Evolutionary conservation across 768 basidiomycete genomes (phyloP), one percentile per base, ranked within the genome.

Genomic region (Astraeus odoratus): DNA sequence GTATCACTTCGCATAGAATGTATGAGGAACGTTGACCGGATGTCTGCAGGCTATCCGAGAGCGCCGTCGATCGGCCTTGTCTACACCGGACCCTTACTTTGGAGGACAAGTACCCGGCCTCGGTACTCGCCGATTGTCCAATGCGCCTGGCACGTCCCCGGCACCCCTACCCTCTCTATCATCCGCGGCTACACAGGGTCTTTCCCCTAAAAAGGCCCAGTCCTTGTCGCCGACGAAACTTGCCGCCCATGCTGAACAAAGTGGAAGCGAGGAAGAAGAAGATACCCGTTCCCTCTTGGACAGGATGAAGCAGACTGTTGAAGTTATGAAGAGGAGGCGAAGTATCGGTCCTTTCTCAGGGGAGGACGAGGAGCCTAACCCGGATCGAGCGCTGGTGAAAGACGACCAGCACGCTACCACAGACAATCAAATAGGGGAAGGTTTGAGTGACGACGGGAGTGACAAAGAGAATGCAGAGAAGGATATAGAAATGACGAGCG

Each of bases 31-130:
- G 13, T 34, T 13, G 19, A 50, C 18, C 12, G 24, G 10, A 19
- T 38, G 16, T 30, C n/a, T 30, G 23, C 44, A 77, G 71, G 81
- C 78, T 0, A 83, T 85, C 33, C 73, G 75, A 51, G 81, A 81
- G 43, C 73, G 83, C 8, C 64, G 82, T 20, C 69, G 74, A 8
- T 82, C 80, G 43, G 82, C 81, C 0, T 57, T 82, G 30, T 67
- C 63, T 3, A 64, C 69, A 50, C 57, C 77, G 47, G 65, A 73
- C 58, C 43, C 53, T 16, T 77, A 76, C 56, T 80, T 76, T 59
- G 68, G 63, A 16, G 76, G 71, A 18, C 72, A 74, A 16, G 67
- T 74, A 12, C 80, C 81, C 1, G 80, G 79, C 1, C 67, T 78
- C 64, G 61, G 60, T 59, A 55, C 58, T 23, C 35, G 43, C 23